Evolutionary conservation across 148 eudicot genomes (phyloP), one percentile per base, ranked within the genome.

Genomic region (Euryodendron excelsum): DNA sequence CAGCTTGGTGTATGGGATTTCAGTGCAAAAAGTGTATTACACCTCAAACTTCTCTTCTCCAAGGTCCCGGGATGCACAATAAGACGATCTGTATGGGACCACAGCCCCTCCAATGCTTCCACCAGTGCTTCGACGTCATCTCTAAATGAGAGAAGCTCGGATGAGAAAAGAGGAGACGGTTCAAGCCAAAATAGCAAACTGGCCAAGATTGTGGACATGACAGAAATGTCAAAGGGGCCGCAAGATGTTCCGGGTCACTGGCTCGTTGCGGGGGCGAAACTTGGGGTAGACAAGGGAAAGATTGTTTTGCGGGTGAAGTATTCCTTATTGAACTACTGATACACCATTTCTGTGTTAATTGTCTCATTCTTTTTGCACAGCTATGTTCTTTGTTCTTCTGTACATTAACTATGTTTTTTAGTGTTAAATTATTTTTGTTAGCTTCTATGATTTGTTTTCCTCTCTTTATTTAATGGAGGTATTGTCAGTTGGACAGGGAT

Each of bases 1-100:
- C 99, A 96, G 77, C 92, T 96, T 1, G 99, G 99, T 9, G 98
- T 93, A 20, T 96, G 99, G 99, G 94, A 96, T 76, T 96, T 96
- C 31, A 95, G 99, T 63, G 90, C 97, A 56, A 88, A 86, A 81
- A 93, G 93, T 7, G 99, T 96, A 0, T 80, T 96, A 37, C 90
- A 93, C 86, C 95, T 96, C 66, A 96, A 96, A 81, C 99, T 96
- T 66, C 92, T 96, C 60, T 96, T 96, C 79, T 96, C 97, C 60
- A 96, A 92, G 80, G 99, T 96, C 33, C 99, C 98, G 0, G 98
- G 98, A 15, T 96, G 99, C 79, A 93, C 99, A 15, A 88, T 96
- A 74, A 85, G 99, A 71, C 87, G 98, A 5, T 93, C 99, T 50
- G 94, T 96, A 75, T 96, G 99, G 99, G 99, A 96, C 58, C 99